phyloP scores from a whole-genome alignment of 2,329 filamentous ascomycete genomes.

The Coniochaeta prunicola region DNA sequence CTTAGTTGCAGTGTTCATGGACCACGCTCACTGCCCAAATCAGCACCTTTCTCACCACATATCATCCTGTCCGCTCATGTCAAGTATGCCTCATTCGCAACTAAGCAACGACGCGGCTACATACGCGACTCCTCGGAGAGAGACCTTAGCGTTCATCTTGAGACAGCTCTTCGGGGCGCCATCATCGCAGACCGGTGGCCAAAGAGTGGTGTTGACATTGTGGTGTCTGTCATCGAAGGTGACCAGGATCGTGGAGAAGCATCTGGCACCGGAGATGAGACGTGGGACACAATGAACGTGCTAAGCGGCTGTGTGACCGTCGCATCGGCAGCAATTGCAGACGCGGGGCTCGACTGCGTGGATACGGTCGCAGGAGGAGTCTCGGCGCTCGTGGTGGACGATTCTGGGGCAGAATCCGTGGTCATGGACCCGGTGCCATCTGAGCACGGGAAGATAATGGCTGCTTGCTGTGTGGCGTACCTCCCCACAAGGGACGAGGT shows the following conservation, averaged over 20 bases:
- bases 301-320: conserved; percentile 89
- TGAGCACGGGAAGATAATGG: conserved; percentile 70
- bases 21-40: conserved; percentile 81
- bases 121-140: conserved; percentile 79
- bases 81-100: conserved; percentile 94
- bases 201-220: conserved; percentile 95
- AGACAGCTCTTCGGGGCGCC: conserved; percentile 81
- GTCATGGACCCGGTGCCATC: conserved; percentile 77
- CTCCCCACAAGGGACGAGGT: conserved; percentile 82
- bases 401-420: conserved; percentile 31
- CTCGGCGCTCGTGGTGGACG: conserved; percentile 61
- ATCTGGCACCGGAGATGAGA: conserved; percentile 46
- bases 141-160: conserved; percentile 83
- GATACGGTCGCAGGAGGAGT: conserved; percentile 87
- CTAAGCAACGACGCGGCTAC: conserved; percentile 74
- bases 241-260: conserved; percentile 65
- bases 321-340: conserved; percentile 83
- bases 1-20: conserved; percentile 91
- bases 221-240: conserved; percentile 87
- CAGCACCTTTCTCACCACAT: conserved; percentile 85
- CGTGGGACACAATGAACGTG: conserved; percentile 88
- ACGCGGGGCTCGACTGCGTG: conserved; percentile 93
- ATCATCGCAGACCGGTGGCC: conserved; percentile 94
- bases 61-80: conserved; percentile 88
- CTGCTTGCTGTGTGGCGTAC: conserved; percentile 86